Evolutionary conservation across 192 early-diverging fungal genomes (phyloP), one percentile per base, ranked within the genome.

Genomic region (Chytriomyces confervae): DNA sequence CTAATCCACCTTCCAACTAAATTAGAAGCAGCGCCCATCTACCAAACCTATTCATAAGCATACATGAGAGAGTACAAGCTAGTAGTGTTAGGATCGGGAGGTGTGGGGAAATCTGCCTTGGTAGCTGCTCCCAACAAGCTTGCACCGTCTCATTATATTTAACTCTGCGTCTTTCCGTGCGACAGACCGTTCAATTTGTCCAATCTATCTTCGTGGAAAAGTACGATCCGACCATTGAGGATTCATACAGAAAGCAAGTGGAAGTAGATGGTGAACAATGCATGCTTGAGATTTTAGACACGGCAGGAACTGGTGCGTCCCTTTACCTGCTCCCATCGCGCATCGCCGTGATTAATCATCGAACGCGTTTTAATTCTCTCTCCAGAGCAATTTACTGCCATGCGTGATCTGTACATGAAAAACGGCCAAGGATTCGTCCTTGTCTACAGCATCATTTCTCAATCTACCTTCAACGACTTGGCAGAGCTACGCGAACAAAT

Each of bases 191-290:
- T 16, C 90, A 89, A 82, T 90, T 91, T 67, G 86, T 89, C 47
- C 89, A 86, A 65, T 89, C 81, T 50, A 86, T 88, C 67, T 89
- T 97, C 81, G 92, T 93, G 29, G 94, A 96, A 88, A 98, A 94
- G 79, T 99, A 98, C 79, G 96, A 98, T 86, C 97, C 97, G 62
- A 99, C 97, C 7, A 99, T 97, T 75, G 97, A 99, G 85, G 97
- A 97, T 83, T 96, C 94, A 18, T 99, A 98, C 84, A 88, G 96
- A 69, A 97, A 96, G 86, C 96, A 98, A 85, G 95, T 98, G 10
- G 96, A 96, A 48, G 94, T 99, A 64, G 97, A 99, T 84, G 95
- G 94, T 50, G 91, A 97, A 82, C 94, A 95, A 76, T 99, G 96
- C 84, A 94, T 98, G 81, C 84, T 99, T 44, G 96, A 99, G 84